Percentiles rank a stretch among this genome's conserved stretches.
Evolutionary conservation across 2,329 filamentous ascomycete genomes (phyloP).

Genomic region (Mycogone perniciosa): DNA sequence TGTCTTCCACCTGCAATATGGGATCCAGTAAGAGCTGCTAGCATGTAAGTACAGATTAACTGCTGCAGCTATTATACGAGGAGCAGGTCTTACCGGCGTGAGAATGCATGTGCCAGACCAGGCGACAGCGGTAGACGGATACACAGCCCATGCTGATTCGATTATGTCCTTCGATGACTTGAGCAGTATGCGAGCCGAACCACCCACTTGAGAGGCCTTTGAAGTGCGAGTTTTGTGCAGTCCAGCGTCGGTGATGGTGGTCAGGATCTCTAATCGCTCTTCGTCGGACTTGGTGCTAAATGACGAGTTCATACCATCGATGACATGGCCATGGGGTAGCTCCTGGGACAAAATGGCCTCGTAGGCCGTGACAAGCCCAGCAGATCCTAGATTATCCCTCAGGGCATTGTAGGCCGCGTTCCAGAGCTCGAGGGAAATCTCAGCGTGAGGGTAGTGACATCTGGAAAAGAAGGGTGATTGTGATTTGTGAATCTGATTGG

Average conservation of each 20-base stretch:
- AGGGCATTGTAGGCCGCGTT: constrained; percentile 29
- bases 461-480: not conserved
- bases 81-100: constrained; percentile 26
- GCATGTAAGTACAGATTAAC: not conserved
- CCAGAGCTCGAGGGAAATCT: constrained; percentile 26
- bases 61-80: not conserved
- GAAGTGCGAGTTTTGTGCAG: constrained; percentile 24
- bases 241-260: constrained; percentile 24
- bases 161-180: constrained; percentile 23
- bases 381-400: constrained; percentile 23
- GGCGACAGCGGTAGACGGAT: constrained; percentile 26
- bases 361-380: constrained; percentile 29
- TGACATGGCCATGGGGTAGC: constrained; percentile 25
- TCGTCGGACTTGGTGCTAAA: constrained; percentile 19
- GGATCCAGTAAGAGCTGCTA: constrained; percentile 30
- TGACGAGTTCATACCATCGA: constrained; percentile 21
- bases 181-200: constrained; percentile 23
- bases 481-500: not conserved
- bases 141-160: constrained; percentile 19
- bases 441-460: not conserved
- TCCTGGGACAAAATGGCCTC: constrained; percentile 31
- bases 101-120: constrained; percentile 33
- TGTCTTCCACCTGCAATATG: constrained; percentile 26
- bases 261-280: constrained; percentile 24
- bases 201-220: constrained; percentile 23